Conservation (phyloP, 2,329 filamentous ascomycete species). For the Microcyclosporella mali region DNA sequence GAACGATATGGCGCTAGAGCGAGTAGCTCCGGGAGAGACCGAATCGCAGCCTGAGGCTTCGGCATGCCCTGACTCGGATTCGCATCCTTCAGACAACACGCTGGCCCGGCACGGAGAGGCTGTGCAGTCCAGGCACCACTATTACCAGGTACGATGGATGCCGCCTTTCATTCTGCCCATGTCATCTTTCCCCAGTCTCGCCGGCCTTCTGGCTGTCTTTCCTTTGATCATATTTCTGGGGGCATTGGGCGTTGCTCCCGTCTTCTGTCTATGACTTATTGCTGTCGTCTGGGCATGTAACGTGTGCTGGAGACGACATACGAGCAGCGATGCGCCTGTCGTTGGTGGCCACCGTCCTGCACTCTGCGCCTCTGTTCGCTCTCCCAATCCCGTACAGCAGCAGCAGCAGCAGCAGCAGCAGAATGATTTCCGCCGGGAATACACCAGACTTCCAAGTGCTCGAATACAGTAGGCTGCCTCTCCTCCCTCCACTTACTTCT, state of each 20-base stretch:
- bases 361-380: slow-evolving; percentile 8
- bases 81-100: too few species aligned
- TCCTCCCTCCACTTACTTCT: not conserved
- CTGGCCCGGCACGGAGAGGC: too few species aligned
- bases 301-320: not conserved
- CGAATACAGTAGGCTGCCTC: slow-evolving; percentile 16
- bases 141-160: not conserved
- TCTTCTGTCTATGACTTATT: too few species aligned
- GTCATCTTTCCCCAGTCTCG: too few species aligned
- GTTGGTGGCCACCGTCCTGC: slow-evolving; percentile 25
- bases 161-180: not conserved
- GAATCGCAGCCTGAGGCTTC: too few species aligned
- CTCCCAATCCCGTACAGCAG: slow-evolving; percentile 8
- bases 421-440: not conserved
- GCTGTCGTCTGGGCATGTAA: slow-evolving; percentile 5
- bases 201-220: too few species aligned
- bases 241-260: too few species aligned
- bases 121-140: not conserved
- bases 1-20: too few species aligned
- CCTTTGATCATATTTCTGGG: too few species aligned
- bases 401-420: not conserved
- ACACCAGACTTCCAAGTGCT: slow-evolving; percentile 13
- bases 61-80: too few species aligned
- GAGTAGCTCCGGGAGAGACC: too few species aligned
- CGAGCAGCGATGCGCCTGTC: slow-evolving; percentile 19